Evolutionary conservation across 2,329 filamentous ascomycete genomes (phyloP), one percentile per base, ranked within the genome.

Genomic region (Zelopaecilomyces penicillatus): DNA sequence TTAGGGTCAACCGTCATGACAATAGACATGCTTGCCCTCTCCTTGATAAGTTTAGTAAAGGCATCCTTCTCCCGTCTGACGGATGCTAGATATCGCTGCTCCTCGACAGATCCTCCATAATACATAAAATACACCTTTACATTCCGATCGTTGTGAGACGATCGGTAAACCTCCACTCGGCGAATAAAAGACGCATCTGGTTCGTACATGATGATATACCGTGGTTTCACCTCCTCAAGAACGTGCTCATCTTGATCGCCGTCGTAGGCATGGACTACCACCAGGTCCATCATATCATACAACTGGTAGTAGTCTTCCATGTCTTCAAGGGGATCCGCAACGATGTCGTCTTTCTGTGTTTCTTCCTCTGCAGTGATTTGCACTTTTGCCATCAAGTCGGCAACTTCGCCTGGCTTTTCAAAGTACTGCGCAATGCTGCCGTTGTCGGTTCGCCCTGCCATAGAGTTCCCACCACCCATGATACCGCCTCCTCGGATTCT

Each of bases 181-280:
- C 93, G 82, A 57, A 97, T 95, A 63, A 98, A 98, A 3, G 91
- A 83, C 3, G 91, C 82, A 53, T 97, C 89, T 1, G 93, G 91
- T 61, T 97, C 93, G 64, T 96, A 98, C 93, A 98, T 97, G 67
- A 98, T 85, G 47, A 98, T 88, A 64, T 96, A 96, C 48, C 87
- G 82, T 31, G 93, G 93, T 58, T 87, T 89, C 46, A 93, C 75
- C 65, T 98, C 93, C 62, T 98, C 91, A 2, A 98, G 76, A n/a
- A 97, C 76, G 61, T 95, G 87, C 60, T 97, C 93, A 62, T 98
- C 93, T 69, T 91, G 85, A 60, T 97, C 93, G 8, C 90, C 90
- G 48, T 95, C 89, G 61, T 95, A 98, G 1, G 93, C 85, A 62
- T 97, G 93, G 12, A 97, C 75, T 35, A 95, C 80, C 9, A 97